phyloP scores from a whole-genome alignment of 495 filamentous ascomycete genomes.

The Cercophora samala region DNA sequence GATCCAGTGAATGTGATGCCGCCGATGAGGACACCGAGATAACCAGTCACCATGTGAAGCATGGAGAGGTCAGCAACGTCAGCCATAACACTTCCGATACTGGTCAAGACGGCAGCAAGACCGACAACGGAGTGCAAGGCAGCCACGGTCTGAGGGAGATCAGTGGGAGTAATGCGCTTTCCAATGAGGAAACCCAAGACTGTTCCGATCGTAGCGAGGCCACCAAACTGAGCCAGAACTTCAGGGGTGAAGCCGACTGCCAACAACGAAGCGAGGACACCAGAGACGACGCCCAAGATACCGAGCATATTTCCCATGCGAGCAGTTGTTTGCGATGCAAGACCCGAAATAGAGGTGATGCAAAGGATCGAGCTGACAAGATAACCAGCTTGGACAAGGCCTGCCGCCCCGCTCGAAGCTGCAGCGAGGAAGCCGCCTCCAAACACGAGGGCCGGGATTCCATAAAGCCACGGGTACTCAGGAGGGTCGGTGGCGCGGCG shows the following conservation, averaged over 20 bases:
- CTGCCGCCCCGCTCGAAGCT: constrained; percentile 71
- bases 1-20: constrained; percentile 83
- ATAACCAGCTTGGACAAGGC: constrained; percentile 77
- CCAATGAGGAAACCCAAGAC: constrained; percentile 64
- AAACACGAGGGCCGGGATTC: constrained; percentile 67
- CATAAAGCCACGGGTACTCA: constrained; percentile 81
- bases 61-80: constrained; percentile 62
- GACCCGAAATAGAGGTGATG: constrained; percentile 66
- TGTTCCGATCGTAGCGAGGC: constrained; percentile 65
- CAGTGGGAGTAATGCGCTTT: constrained; percentile 76
- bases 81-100: constrained; percentile 75
- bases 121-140: constrained; percentile 80
- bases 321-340: constrained; percentile 73
- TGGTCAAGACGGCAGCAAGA: constrained; percentile 75
- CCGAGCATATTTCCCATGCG: constrained; percentile 76
- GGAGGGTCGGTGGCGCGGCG: constrained; percentile 73
- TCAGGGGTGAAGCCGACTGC: constrained; percentile 75
- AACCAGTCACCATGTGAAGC: constrained; percentile 73
- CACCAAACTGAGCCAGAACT: constrained; percentile 67
- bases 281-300: constrained; percentile 72
- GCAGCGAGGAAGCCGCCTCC: constrained; percentile 73
- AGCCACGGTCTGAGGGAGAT: constrained; percentile 77
- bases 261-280: constrained; percentile 70
- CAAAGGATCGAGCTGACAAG: constrained; percentile 74
- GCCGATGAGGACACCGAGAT: constrained; percentile 74